These are phyloP conservation scores for Hypocreales sp. DNA, from an alignment of 2,329 filamentous ascomycete species.

Conservation along the genomic window DNA sequence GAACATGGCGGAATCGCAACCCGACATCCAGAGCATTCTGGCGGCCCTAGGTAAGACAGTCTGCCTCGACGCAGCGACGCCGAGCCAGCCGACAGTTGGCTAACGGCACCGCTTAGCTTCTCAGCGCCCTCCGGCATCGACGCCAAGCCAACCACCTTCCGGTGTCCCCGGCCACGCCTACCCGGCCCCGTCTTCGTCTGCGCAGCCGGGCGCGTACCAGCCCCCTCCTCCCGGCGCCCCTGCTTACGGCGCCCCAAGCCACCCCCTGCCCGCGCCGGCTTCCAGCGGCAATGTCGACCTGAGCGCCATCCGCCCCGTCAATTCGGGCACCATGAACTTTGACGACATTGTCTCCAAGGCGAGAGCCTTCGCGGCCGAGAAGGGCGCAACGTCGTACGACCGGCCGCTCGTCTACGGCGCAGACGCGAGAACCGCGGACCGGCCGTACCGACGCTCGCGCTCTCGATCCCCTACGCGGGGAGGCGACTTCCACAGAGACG, in stretches of 20 bases:
- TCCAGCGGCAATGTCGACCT: conserved; percentile 66
- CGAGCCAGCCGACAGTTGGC: too few species aligned
- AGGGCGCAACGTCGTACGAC: conserved; percentile 52
- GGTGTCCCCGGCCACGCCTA: conserved; percentile 21
- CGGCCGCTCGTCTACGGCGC: conserved; percentile 31
- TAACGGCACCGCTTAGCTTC: too few species aligned
- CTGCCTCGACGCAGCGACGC: too few species aligned
- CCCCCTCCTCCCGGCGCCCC: conserved; percentile 20
- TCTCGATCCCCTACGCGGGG: conserved; percentile 62
- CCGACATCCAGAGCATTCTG: conserved; percentile 29
- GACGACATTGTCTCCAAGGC: conserved; percentile 75
- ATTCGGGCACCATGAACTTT: conserved; percentile 68
- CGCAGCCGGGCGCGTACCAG: conserved; percentile 19
- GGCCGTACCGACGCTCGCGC: conserved; percentile 48
- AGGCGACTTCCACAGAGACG: conserved; percentile 66
- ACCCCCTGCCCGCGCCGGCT: conserved; percentile 49
- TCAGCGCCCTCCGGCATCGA: conserved; percentile 25
- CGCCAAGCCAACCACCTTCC: conserved; percentile 26
- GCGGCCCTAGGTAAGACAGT: conserved; percentile 33
- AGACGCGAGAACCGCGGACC: conserved; percentile 17
- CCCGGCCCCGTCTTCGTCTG: conserved; percentile 20
- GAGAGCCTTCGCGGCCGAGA: conserved; percentile 66
- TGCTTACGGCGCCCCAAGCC: conserved; percentile 22
- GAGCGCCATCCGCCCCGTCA: conserved; percentile 63
- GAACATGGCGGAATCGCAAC: conserved; percentile 22